Percentiles rank a stretch among this genome's conserved stretches.
Conservation (phyloP, 1,284 basidiomycete genomes). For the Puccinia brachypodii region DNA sequence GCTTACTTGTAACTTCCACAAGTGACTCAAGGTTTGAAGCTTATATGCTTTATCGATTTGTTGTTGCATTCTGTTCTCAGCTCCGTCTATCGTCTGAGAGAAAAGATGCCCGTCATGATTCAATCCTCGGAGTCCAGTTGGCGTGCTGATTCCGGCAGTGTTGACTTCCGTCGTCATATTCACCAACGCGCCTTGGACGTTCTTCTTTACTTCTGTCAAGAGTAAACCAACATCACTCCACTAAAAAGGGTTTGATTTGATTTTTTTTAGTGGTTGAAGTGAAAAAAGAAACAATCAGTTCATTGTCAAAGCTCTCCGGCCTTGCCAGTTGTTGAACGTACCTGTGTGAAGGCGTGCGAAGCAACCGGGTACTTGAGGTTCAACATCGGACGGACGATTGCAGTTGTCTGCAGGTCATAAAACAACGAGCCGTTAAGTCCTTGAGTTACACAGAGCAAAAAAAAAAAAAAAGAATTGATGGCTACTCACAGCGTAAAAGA, state of each 20-base stretch:
- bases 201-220: constrained; percentile 28
- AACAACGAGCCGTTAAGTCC: neutral
- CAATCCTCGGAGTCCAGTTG: constrained; percentile 33
- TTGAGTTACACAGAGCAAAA: neutral
- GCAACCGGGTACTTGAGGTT: constrained; percentile 35
- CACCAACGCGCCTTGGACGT: constrained; percentile 25
- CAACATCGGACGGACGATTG: constrained; percentile 40
- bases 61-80: constrained; percentile 31
- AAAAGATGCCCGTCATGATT: constrained; percentile 44
- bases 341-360: constrained; percentile 42
- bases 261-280: neutral
- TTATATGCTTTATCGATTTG: constrained; percentile 40
- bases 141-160: constrained; percentile 32
- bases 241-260: neutral
- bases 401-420: constrained; percentile 36
- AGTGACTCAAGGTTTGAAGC: constrained; percentile 42
- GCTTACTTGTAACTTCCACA: constrained; percentile 42
- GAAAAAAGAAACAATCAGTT: neutral
- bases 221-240: constrained; percentile 43
- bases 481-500: constrained; percentile 44
- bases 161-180: constrained; percentile 39
- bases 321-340: neutral
- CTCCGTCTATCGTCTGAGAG: constrained; percentile 5
- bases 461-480: neutral
- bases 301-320: neutral